phyloP scores from a whole-genome alignment of 305 asterid species.

The Lippia alba region DNA sequence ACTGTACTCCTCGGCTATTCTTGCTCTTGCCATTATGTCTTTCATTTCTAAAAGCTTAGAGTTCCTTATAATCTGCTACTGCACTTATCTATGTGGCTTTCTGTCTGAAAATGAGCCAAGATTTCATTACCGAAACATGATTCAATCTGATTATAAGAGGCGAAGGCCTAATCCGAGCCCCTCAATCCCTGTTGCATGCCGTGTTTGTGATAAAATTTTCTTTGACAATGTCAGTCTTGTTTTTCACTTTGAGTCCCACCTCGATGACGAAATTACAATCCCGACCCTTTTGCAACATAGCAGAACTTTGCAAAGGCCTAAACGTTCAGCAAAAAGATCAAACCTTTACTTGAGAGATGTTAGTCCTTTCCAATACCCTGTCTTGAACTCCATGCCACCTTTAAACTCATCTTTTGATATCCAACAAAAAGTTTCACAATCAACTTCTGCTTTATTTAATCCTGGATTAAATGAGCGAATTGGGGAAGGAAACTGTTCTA shows the following conservation, averaged over 20 bases:
- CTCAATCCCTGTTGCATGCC: conserved; percentile 26
- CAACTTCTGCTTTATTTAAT: neutral
- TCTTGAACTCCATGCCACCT: neutral
- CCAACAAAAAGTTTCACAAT: neutral
- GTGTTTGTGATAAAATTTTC: conserved; percentile 35
- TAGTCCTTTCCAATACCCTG: neutral
- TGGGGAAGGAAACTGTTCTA: conserved; percentile 1
- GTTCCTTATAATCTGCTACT: conserved; percentile 22
- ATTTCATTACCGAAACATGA: conserved; percentile 1
- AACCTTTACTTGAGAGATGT: neutral
- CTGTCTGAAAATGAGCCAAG: conserved; percentile 9
- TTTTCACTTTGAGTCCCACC: conserved; percentile 34
- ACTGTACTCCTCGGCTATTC: neutral
- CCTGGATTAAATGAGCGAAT: conserved; percentile 4
- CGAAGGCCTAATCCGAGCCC: conserved; percentile 3
- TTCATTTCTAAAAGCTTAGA: conserved; percentile 15
- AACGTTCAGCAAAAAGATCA: neutral
- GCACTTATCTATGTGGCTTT: conserved; percentile 1
- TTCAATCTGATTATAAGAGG: conserved; percentile 9
- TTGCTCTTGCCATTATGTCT: conserved; percentile 1
- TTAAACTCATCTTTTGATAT: neutral
- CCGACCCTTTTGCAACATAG: neutral
- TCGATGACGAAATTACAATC: conserved; percentile 2
- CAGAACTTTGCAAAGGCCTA: neutral
- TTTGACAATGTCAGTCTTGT: conserved; percentile 28